Evolutionary conservation across 192 early-diverging fungal genomes (phyloP).

Genomic region (Geranomyces variabilis): DNA sequence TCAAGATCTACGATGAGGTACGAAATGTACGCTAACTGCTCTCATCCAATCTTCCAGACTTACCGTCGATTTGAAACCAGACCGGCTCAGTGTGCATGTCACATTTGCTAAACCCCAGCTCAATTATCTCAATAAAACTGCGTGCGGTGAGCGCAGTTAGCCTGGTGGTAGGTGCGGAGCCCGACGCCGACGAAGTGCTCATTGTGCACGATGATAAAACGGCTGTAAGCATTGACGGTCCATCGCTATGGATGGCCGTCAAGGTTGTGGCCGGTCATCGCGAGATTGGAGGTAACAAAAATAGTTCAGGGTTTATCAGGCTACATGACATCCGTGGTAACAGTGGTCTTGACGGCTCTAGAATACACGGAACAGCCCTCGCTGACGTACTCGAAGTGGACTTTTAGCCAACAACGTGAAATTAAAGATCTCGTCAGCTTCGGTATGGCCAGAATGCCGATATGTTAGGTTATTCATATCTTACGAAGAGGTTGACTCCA

Average conservation of each 20-base stretch:
- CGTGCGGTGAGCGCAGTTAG: slow-evolving; percentile 14
- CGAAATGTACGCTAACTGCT: not conserved
- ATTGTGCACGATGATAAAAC: slow-evolving; percentile 38
- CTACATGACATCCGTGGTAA: no score
- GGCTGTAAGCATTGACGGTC: slow-evolving; percentile 43
- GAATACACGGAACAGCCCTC: slow-evolving; percentile 28
- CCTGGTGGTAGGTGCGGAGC: not conserved
- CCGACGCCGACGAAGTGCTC: slow-evolving; percentile 41
- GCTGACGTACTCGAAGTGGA: slow-evolving; percentile 42
- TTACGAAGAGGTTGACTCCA: not conserved
- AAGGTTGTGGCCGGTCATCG: slow-evolving; percentile 30
- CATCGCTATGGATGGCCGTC: slow-evolving; percentile 45
- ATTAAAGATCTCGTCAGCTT: slow-evolving; percentile 34
- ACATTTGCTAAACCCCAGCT: slow-evolving; percentile 10
- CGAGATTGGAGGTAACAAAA: slow-evolving; percentile 6
- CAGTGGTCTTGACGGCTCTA: not conserved
- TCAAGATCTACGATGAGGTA: slow-evolving; percentile 24
- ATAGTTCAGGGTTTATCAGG: not conserved
- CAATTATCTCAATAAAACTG: slow-evolving; percentile 18
- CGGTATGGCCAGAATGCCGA: no score
- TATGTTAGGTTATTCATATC: not conserved
- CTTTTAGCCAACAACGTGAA: slow-evolving; percentile 30
- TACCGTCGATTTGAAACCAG: not conserved
- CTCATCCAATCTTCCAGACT: not conserved
- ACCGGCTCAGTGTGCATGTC: slow-evolving; percentile 4